Conservation (phyloP, 495 filamentous ascomycete genomes). For the Penicillium macrosclerotiorum region DNA sequence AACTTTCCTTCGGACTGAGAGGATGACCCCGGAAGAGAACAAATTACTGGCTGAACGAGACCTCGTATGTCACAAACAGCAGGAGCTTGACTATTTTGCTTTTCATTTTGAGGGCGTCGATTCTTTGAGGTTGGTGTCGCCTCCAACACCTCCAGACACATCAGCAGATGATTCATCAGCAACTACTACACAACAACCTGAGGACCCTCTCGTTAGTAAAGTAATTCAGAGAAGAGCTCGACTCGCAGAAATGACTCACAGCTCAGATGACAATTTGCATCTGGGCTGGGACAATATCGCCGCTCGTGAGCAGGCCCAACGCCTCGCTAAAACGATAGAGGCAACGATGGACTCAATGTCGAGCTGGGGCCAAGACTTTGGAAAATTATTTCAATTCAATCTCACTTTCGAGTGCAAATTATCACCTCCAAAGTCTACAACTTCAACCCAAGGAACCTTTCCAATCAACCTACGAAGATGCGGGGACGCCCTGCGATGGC, state of each 20-base stretch:
- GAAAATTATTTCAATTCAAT: conserved; percentile 17
- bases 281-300: conserved; percentile 35
- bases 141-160: not conserved
- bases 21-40: conserved; percentile 34
- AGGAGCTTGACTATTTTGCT: conserved; percentile 49
- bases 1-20: conserved; percentile 44
- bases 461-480: conserved; percentile 19
- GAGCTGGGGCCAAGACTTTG: conserved; percentile 23
- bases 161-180: conserved; percentile 4
- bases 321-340: conserved; percentile 29
- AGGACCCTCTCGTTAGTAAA: not conserved
- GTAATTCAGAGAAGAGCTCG: conserved; percentile 28
- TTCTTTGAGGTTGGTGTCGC: conserved; percentile 23
- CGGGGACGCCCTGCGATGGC: conserved; percentile 30
- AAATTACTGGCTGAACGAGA: conserved; percentile 24
- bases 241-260: conserved; percentile 28
- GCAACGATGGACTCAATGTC: conserved; percentile 34
- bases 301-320: conserved; percentile 25
- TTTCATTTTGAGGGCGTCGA: conserved; percentile 31
- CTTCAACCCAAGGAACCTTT: conserved; percentile 11
- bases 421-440: not conserved
- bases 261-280: conserved; percentile 1
- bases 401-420: conserved; percentile 21
- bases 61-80: conserved; percentile 23
- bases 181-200: not conserved